Evolutionary conservation across 805 yeast genomes (phyloP), one percentile per base, ranked within the genome.

Genomic region (Saturnispora diversa): DNA sequence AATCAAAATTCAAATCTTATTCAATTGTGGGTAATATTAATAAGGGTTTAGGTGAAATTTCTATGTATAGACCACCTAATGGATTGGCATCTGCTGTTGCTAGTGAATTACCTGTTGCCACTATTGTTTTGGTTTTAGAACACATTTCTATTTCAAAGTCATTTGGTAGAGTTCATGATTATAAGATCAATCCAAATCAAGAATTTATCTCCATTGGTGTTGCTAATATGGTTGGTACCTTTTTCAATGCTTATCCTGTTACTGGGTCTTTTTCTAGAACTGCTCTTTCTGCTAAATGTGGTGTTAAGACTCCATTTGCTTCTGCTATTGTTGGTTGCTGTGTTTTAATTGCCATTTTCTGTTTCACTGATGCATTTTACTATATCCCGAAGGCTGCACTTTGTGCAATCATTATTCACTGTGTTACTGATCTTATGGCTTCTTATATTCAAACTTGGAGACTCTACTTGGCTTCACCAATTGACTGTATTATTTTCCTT

Each of bases 211-310:
- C 97, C 31, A 88, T 88, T 61, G 97, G 97, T 54, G 84, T 82
- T 34, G 81, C 92, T 40, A 88, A 88, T 63, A 70, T 88, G 59
- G 70, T 88, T 51, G 96, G 96, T 51, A 85, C 95, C 16, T 85
- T 87, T 57, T 88, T 88, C 74, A 72, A 76, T 54, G 95, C 97
- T 6, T 88, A 88, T 60, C 97, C 97, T 7, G 87, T 95, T 6
- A 88, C 97, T 4, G 97, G 97, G 34, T 88, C 97, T 1, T 88
- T 88, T 62, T 84, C 94, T 15, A 80, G 97, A 68, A 83, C 95
- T 33, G 97, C 97, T 6, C 71, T 88, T 53, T 88, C 90, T 64
- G 80, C 94, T 38, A 88, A 88, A 64, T 88, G 95, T 72, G 94
- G 95, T 58, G 97, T 88, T 34, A 75, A 87, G 56, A 88, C 97